A percentile compares a stretch with the other conserved stretches of the same genome.
These are phyloP conservation scores for Colletotrichum liriopes DNA, from an alignment of 2,329 filamentous ascomycete genomes.

Conservation along the genomic window DNA sequence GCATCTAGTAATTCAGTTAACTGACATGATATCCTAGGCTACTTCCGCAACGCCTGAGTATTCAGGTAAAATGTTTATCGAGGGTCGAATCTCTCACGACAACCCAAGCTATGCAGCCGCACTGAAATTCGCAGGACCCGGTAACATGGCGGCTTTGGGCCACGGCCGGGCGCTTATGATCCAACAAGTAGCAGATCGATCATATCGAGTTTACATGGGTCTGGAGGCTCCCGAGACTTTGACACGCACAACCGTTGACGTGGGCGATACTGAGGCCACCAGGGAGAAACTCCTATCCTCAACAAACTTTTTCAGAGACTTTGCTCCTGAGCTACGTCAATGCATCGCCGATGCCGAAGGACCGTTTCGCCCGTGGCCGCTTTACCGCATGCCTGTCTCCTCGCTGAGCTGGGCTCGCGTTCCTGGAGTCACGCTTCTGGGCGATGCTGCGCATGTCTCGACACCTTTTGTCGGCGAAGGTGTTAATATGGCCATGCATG, in stretches of 20 bases:
- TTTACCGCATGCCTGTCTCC: constrained; percentile 27
- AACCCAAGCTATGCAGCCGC: constrained; percentile 19
- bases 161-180: neutral
- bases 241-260: neutral
- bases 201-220: constrained; percentile 22
- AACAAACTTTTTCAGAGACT: neutral
- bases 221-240: constrained; percentile 10
- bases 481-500: constrained; percentile 29
- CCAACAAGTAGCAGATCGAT: constrained; percentile 20
- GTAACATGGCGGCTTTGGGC: constrained; percentile 17
- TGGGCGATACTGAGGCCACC: neutral
- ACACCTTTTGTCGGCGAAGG: constrained; percentile 34
- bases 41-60: constrained; percentile 21
- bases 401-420: constrained; percentile 21
- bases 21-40: neutral
- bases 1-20: neutral
- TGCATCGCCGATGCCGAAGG: constrained; percentile 14
- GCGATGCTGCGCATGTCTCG: constrained; percentile 27
- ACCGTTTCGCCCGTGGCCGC: constrained; percentile 22
- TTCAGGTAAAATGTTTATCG: constrained; percentile 24
- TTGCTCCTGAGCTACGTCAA: constrained; percentile 1
- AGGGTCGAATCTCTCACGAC: constrained; percentile 3
- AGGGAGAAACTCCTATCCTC: constrained; percentile 7
- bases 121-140: neutral
- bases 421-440: constrained; percentile 19